These are phyloP conservation scores for Triticum monococcum DNA, from an alignment of 176 grass and related monocot genomes.

Conservation along the genomic window DNA sequence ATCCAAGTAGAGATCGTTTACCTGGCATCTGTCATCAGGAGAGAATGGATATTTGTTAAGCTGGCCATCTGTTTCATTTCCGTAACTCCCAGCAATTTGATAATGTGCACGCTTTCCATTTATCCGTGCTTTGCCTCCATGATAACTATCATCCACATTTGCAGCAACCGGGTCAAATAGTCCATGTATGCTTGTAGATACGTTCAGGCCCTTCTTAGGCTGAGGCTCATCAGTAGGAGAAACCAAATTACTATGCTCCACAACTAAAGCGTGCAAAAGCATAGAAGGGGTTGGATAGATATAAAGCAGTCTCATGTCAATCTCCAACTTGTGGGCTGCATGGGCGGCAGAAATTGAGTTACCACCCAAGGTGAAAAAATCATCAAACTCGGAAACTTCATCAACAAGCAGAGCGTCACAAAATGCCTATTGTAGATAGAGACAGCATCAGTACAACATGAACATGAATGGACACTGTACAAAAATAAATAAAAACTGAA, in stretches of 20 bases:
- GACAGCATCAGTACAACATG: conserved; percentile 18
- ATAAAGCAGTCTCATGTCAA: conserved; percentile 80
- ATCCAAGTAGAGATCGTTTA: not conserved
- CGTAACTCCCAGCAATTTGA: conserved; percentile 11
- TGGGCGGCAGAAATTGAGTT: conserved; percentile 87
- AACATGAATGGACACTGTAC: not conserved
- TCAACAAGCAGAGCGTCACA: conserved; percentile 56
- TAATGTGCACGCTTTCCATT: conserved; percentile 19
- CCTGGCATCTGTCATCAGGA: conserved; percentile 14
- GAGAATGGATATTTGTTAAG: conserved; percentile 15
- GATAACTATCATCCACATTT: conserved; percentile 3
- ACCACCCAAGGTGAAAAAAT: conserved; percentile 83
- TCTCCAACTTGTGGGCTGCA: conserved; percentile 53
- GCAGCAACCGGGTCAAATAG: not conserved
- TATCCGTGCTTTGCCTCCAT: conserved; percentile 5
- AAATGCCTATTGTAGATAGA: conserved; percentile 57
- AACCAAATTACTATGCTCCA: not conserved
- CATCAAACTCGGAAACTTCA: conserved; percentile 77
- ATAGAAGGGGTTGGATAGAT: conserved; percentile 60
- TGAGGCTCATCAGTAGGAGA: conserved; percentile 21
- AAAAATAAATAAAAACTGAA: not conserved
- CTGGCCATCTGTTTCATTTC: conserved; percentile 3
- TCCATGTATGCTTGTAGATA: not conserved
- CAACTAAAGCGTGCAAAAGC: conserved; percentile 56
- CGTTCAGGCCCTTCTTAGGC: conserved; percentile 33